Evolutionary conservation across 257 asterid genomes (phyloP), one percentile per base, ranked within the genome.

Genomic region (Thymus quinquecostatus): DNA sequence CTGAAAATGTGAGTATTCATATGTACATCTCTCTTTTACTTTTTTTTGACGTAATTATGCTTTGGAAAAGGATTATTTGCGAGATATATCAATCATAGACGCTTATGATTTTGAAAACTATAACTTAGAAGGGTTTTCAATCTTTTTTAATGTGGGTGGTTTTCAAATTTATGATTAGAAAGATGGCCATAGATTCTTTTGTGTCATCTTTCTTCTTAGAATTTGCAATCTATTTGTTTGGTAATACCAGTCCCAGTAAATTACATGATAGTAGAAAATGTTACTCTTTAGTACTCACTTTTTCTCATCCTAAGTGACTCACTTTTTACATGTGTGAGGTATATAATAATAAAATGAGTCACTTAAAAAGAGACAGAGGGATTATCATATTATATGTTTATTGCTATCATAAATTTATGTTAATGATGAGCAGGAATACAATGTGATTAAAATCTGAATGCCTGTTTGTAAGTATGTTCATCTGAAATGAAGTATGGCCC

Each of bases 1-100:
- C 99, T 66, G 98, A 92, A 82, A 88, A 80, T 77, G 99, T 95
- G 82, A 88, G 98, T 82, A 71, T 60, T 10, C 74, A 32, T 69
- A 10, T 60, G 40, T 40, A 12, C 47, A 12, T 60, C n/a, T 30
- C 64, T 32, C 68, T 41, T 68, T 70, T 48, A 53, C 21, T 6
- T 49, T 53, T 36, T 40, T 50, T 68, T 30, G 43, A 53, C 29
- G 44, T 47, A 64, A 54, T 67, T 65, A 49, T 70, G 74, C 64
- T 14, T 41, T 27, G 58, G 59, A 60, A 69, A 64, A 54, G 47
- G 55, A 55, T 51, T 54, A 14, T 64, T 36, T 40, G 47, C 70
- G 73, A 56, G 49, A 9, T 45, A 47, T 53, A 13, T 49, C 56
- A 12, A 69, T 60, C 57, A 53, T 47, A 47, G 11, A 50, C 60